phyloP scores from a whole-genome alignment of 2,329 filamentous ascomycete genomes.

The Aureobasidium lini region DNA sequence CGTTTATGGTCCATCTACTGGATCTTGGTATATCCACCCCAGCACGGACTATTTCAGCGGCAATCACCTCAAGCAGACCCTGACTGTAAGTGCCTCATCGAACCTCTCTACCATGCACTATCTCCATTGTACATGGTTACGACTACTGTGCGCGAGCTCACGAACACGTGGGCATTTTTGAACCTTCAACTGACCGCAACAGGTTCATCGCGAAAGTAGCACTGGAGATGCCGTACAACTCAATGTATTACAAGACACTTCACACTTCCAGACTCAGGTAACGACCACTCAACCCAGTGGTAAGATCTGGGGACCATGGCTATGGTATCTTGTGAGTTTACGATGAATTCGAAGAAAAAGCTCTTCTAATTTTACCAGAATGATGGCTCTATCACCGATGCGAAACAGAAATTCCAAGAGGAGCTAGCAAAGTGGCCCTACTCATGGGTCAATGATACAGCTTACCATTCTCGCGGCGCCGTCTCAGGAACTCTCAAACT shows the following conservation, averaged over 20 bases:
- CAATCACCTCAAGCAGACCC: constrained; percentile 43
- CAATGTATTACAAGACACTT: constrained; percentile 34
- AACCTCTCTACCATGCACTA: too few species aligned
- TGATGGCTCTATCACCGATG: constrained; percentile 40
- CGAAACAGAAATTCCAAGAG: constrained; percentile 29
- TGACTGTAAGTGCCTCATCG: neutral
- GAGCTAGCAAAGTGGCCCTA: constrained; percentile 44
- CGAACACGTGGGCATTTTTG: neutral
- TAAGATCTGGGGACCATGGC: constrained; percentile 40
- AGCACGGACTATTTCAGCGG: constrained; percentile 48
- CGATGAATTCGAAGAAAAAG: neutral
- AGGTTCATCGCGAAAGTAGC: constrained; percentile 41
- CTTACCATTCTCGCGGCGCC: constrained; percentile 43
- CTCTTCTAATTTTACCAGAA: constrained; percentile 25
- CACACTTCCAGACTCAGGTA: constrained; percentile 27
- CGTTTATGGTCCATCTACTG: constrained; percentile 42
- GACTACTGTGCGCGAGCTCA: too few species aligned
- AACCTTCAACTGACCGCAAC: neutral
- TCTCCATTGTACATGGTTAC: too few species aligned
- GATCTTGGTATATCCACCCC: constrained; percentile 44
- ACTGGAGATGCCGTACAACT: constrained; percentile 47
- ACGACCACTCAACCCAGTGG: constrained; percentile 27
- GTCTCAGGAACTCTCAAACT: constrained; percentile 39
- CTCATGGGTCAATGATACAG: constrained; percentile 39
- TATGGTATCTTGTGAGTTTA: constrained; percentile 31